Percentiles rank a stretch among this genome's conserved stretches.
These are phyloP conservation scores for Xerophyta viscosa DNA, from an alignment of 106 monocot genomes.

Conservation along the genomic window DNA sequence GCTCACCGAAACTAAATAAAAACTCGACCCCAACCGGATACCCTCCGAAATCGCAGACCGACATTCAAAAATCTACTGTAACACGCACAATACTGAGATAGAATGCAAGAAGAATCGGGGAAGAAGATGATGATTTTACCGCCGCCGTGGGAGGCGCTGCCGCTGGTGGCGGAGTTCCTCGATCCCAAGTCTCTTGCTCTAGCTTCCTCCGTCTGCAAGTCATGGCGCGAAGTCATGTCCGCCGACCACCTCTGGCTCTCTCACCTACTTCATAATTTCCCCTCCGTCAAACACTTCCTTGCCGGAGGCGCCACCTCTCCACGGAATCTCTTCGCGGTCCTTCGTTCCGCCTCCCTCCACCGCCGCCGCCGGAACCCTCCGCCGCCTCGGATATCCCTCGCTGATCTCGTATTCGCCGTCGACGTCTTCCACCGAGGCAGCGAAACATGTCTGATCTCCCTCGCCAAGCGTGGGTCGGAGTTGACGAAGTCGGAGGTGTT, in stretches of 20 bases:
- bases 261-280: slow-evolving; percentile 29
- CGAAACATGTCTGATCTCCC: slow-evolving; percentile 1
- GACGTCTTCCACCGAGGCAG: slow-evolving; percentile 23
- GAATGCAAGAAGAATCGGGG: no score
- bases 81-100: no score
- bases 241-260: slow-evolving; percentile 47
- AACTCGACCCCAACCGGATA: no score
- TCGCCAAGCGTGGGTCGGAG: slow-evolving; percentile 9
- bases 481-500: slow-evolving; percentile 7
- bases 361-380: slow-evolving; percentile 1
- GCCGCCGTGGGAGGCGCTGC: slow-evolving; percentile 27
- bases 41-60: no score
- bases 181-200: slow-evolving; percentile 33
- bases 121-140: no score
- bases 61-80: no score
- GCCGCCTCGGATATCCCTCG: slow-evolving; percentile 19
- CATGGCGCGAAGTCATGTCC: slow-evolving; percentile 35
- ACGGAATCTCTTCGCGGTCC: slow-evolving; percentile 24
- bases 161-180: slow-evolving; percentile 15
- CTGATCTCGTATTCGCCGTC: slow-evolving; percentile 33
- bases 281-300: slow-evolving; percentile 15
- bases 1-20: no score
- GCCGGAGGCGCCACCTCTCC: not conserved
- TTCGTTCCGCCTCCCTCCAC: slow-evolving; percentile 12
- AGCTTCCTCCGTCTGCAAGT: slow-evolving; percentile 43